Base-by-base conservation (phyloP, 257 asterid genomes). In the Prunella vulgaris region DNA sequence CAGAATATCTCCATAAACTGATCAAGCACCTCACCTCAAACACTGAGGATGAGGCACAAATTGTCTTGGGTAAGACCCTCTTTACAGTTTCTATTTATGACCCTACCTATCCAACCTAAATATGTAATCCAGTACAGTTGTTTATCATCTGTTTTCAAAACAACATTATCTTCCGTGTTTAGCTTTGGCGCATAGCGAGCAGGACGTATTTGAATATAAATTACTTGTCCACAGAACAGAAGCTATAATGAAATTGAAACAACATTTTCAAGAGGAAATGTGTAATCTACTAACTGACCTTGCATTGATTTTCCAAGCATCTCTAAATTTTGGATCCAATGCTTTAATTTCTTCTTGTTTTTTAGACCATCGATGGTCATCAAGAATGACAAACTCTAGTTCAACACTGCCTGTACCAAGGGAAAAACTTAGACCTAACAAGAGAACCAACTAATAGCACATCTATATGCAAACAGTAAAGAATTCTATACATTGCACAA, bases 321-420 rank as follows among this genome's bases (percentile, higher is more conserved):
- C 78, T 75, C 75, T 72, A 76, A 84, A 92, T 71, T 66, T 85
- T 67, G 68, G 60, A 84, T 86, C 80, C 83, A 92, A 76, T 68
- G 87, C 84, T 76, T 78, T 77, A 66, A 92, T 88, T 64, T 81
- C 82, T 74, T 84, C 88, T 79, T 77, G 85, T 68, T 58, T 81
- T 69, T 66, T 63, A 40, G 75, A 70, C 97, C 98, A 88, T 49
- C 53, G 65, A 69, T 82, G 78, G 56, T 84, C 87, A 63, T 84
- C 84, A 65, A 66, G 68, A 67, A 90, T 76, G 68, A 81, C 78
- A 82, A 90, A 79, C 61, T 76, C 83, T 38, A 92, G 76, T 76
- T 82, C 78, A 64, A 73, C 21, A 71, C 72, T 61, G 54, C 82
- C 96, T 84, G 80, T 78, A 78, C 35, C 70, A 51, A 71, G 77